Conservation (phyloP, 2,329 filamentous ascomycete species). For the Purpureocillium takamizusanense region DNA sequence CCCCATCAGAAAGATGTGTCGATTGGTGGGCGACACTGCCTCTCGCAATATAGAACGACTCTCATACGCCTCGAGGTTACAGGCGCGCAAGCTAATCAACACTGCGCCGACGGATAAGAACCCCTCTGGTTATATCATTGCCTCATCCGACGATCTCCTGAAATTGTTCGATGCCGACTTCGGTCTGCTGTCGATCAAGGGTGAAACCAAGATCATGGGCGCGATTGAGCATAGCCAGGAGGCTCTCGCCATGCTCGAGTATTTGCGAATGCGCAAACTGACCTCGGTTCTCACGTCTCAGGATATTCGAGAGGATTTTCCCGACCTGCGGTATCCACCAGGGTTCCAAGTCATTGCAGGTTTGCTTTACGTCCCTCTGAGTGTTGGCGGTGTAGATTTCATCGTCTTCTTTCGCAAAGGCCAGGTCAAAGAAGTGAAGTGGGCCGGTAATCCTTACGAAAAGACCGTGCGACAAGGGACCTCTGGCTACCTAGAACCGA, state of each 20-base stretch:
- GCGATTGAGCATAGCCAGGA: slow-evolving; percentile 70
- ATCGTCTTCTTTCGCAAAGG: slow-evolving; percentile 85
- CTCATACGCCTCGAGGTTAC: slow-evolving; percentile 75
- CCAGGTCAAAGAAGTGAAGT: slow-evolving; percentile 68
- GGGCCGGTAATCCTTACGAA: slow-evolving; percentile 81
- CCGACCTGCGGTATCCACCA: slow-evolving; percentile 69
- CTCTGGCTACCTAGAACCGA: slow-evolving; percentile 64
- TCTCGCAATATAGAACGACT: slow-evolving; percentile 81
- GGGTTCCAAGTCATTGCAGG: slow-evolving; percentile 74
- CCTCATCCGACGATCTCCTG: slow-evolving; percentile 76
- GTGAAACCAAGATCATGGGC: slow-evolving; percentile 83
- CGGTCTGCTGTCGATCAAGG: slow-evolving; percentile 72
- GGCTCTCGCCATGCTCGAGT: slow-evolving; percentile 75
- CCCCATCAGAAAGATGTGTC: slow-evolving; percentile 86
- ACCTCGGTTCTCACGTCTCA: slow-evolving; percentile 71
- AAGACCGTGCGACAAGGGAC: slow-evolving; percentile 67
- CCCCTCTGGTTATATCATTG: slow-evolving; percentile 82
- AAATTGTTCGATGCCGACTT: slow-evolving; percentile 83
- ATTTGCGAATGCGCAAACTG: slow-evolving; percentile 66
- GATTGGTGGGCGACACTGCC: slow-evolving; percentile 75
- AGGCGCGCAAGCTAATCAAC: slow-evolving; percentile 82
- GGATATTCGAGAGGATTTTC: slow-evolving; percentile 68
- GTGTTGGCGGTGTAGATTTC: slow-evolving; percentile 67
- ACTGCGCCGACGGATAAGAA: slow-evolving; percentile 73
- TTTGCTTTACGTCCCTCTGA: slow-evolving; percentile 72